Evolutionary conservation across 768 basidiomycete genomes (phyloP), one percentile per base, ranked within the genome.

Genomic region (Leccinum subtestaceum): DNA sequence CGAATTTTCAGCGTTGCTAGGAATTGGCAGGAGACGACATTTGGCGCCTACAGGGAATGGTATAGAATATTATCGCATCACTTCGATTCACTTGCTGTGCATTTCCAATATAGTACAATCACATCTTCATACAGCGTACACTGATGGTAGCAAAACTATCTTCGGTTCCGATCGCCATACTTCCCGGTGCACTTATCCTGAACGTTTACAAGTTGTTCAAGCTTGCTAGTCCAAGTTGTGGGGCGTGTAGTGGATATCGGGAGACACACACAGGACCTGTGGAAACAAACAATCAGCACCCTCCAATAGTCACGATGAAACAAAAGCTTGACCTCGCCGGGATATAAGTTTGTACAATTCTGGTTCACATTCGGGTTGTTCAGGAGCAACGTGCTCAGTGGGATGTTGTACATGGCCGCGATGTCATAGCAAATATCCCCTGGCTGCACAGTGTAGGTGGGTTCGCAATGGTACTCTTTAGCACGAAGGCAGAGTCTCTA

Each of bases 391-490:
- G 15, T 38, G 7, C 9, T 5, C 36, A 38, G 15, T 7, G 5
- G 15, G 36, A 38, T 38, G 36, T 17, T 15, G 36, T 3, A 17
- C 36, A 0, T 7, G 7, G 9, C 3, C 6, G 15, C 15, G 36
- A 38, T 38, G 3, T 7, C 5, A 17, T 15, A 3, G 15, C 36
- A 38, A 17, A 17, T 38, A 8, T 38, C 36, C 36, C 36, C 36
- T 0, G 5, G 4, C 5, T 8, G 36, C 15, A 38, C 36, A 8
- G 0, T 17, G 7, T 38, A 38, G 36, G 15, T 17, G 36, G 36
- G 36, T 9, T 61, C 64, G 70, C 88, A 90, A 65, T 90, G 87
- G 48, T 83, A 76, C 12, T 36, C 12, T 13, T 38, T 38, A 15
- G 36, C 9, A 38, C 36, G 0, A 17, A 38, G 5, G 15, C 36